Conservation (phyloP, 768 basidiomycete species). For the Tulasnella calospora region DNA sequence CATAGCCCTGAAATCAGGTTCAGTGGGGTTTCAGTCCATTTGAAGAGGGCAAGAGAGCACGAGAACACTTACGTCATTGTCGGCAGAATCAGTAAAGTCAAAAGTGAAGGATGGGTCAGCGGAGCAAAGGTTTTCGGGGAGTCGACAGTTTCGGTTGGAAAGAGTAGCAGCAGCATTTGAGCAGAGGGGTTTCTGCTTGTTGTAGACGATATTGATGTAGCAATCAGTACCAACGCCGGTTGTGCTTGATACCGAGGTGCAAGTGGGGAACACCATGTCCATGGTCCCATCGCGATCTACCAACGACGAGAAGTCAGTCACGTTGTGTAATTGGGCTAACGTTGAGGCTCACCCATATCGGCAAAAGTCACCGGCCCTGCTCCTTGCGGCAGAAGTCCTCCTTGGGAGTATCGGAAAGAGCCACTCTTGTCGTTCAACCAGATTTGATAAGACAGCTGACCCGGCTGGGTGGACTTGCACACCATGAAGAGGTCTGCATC, state of each 20-base stretch:
- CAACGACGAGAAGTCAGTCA: not conserved
- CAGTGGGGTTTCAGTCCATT: not conserved
- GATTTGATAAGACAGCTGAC: constrained; percentile 71
- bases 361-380: constrained; percentile 79
- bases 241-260: constrained; percentile 58
- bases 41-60: not conserved
- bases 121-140: constrained; percentile 73
- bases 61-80: constrained; percentile 42
- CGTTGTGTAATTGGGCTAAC: not conserved
- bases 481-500: constrained; percentile 77
- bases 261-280: constrained; percentile 89
- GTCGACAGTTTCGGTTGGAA: constrained; percentile 58
- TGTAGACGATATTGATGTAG: constrained; percentile 86
- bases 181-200: constrained; percentile 83
- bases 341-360: constrained; percentile 63
- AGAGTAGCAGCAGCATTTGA: constrained; percentile 44
- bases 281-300: constrained; percentile 91
- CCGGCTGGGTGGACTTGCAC: constrained; percentile 54
- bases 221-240: constrained; percentile 74
- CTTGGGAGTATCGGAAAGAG: constrained; percentile 65
- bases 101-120: constrained; percentile 78
- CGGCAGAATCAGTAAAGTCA: constrained; percentile 54
- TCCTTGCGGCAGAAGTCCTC: constrained; percentile 66
- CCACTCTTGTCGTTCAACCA: constrained; percentile 85
- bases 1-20: not conserved